Percentiles rank a stretch among this genome's conserved stretches.
Evolutionary conservation across 495 filamentous ascomycete species (phyloP).

Genomic region (Aspergillus homomorphus): DNA sequence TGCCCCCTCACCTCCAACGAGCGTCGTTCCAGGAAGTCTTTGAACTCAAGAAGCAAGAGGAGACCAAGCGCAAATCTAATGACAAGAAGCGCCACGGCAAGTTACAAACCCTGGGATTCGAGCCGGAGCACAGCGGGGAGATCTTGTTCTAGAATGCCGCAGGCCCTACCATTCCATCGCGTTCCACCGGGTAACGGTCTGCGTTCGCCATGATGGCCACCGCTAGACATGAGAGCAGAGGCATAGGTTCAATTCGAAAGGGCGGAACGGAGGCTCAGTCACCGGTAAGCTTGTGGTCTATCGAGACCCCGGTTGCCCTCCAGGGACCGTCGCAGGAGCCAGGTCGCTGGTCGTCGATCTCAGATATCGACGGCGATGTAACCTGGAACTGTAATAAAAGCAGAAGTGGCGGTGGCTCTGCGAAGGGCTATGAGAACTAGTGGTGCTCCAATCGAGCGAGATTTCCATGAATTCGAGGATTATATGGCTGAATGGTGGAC

Average conservation of each 20-base stretch:
- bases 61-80: constrained; percentile 60
- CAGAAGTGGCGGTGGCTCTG: neutral
- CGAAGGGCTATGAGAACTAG: neutral
- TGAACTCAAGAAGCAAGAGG: constrained; percentile 66
- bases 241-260: constrained; percentile 1
- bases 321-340: neutral
- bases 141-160: constrained; percentile 54
- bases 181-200: neutral
- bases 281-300: constrained; percentile 2
- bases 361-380: neutral
- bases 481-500: neutral
- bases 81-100: constrained; percentile 69
- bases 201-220: constrained; percentile 1
- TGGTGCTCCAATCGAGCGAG: neutral
- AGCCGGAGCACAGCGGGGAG: constrained; percentile 79
- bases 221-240: neutral
- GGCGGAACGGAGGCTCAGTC: neutral
- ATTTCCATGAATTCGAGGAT: neutral
- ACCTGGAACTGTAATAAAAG: neutral
- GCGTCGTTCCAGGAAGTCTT: constrained; percentile 68
- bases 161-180: constrained; percentile 1
- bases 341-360: constrained; percentile 3
- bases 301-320: constrained; percentile 4
- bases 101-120: constrained; percentile 75
- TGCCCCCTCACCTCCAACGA: constrained; percentile 65